Percentiles rank a stretch among this genome's conserved stretches.
phyloP scores from a whole-genome alignment of 73 alveolate genomes.

The Paramecium pentaurelia region DNA sequence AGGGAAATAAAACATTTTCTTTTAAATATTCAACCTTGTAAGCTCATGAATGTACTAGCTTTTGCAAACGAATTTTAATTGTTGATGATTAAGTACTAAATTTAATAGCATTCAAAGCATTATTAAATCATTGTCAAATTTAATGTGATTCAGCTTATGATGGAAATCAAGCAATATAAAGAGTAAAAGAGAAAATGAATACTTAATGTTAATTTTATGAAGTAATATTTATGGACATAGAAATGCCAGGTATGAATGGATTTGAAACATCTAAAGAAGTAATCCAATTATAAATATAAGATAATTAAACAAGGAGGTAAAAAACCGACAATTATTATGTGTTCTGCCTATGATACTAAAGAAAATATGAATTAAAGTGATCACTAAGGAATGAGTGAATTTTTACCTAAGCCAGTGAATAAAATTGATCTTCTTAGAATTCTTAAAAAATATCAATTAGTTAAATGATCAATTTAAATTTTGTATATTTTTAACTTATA shows the following conservation, averaged over 20 bases:
- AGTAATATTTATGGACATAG: background rate
- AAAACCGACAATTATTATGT: background rate
- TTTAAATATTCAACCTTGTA: background rate
- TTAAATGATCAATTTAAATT: background rate
- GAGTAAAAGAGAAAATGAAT: background rate
- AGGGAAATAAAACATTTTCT: background rate
- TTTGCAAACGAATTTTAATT: background rate
- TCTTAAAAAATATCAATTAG: slow-evolving; percentile 1
- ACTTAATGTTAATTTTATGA: background rate
- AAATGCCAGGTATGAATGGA: slow-evolving; percentile 23
- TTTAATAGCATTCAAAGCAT: background rate
- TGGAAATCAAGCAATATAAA: background rate
- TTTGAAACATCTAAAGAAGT: background rate
- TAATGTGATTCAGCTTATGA: slow-evolving; percentile 2
- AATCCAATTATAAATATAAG: background rate
- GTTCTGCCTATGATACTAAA: slow-evolving; percentile 16
- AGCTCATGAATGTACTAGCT: background rate
- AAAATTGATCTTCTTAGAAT: background rate
- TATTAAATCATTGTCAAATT: background rate
- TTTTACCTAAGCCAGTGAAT: background rate
- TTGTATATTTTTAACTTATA: background rate
- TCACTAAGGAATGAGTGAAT: background rate
- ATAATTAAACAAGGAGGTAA: background rate
- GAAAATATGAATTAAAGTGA: background rate
- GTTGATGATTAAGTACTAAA: slow-evolving; percentile 13